Evolutionary conservation across 139 green algal genomes (phyloP).

Genomic region (Haematococcus lacustris): DNA sequence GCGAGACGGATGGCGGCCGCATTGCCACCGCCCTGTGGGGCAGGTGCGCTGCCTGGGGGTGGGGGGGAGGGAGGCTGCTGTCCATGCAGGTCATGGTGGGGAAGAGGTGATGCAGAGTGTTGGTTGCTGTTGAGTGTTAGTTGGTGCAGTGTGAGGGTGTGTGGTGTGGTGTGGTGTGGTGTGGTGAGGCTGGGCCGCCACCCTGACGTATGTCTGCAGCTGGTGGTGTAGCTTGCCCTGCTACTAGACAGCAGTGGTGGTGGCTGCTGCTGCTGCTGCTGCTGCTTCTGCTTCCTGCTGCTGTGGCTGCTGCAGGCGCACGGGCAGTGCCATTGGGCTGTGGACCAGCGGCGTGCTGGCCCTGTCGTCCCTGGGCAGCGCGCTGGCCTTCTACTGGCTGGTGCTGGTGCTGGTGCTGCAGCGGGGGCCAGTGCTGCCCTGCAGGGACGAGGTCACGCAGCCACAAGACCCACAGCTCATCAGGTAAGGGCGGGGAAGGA

Average conservation of each 20-base stretch:
- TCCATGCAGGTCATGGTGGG: no score
- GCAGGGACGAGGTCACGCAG: constrained; percentile 2
- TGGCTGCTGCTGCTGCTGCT: no score
- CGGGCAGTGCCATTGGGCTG: constrained; percentile 34
- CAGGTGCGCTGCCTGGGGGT: constrained; percentile 15
- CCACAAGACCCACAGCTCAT: background rate
- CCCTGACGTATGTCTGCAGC: no score
- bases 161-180: no score
- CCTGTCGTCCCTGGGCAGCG: constrained; percentile 33
- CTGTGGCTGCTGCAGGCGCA: constrained; percentile 20
- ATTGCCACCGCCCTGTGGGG: constrained; percentile 44
- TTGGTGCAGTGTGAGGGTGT: no score
- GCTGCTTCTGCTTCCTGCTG: no score
- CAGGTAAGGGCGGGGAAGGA: background rate
- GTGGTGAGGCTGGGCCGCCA: no score
- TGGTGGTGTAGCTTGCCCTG: no score
- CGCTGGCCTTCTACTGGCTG: constrained; percentile 71
- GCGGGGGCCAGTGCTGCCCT: constrained; percentile 57
- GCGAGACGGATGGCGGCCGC: constrained; percentile 69
- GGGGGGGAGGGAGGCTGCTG: no score
- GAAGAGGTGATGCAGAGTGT: no score
- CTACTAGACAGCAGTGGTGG: no score
- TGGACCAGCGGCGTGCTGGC: constrained; percentile 50
- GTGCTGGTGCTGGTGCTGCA: constrained; percentile 67
- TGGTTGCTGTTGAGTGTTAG: no score